Evolutionary conservation across 179 eudicot genomes (phyloP).

Genomic region (Spergularia azorica): DNA sequence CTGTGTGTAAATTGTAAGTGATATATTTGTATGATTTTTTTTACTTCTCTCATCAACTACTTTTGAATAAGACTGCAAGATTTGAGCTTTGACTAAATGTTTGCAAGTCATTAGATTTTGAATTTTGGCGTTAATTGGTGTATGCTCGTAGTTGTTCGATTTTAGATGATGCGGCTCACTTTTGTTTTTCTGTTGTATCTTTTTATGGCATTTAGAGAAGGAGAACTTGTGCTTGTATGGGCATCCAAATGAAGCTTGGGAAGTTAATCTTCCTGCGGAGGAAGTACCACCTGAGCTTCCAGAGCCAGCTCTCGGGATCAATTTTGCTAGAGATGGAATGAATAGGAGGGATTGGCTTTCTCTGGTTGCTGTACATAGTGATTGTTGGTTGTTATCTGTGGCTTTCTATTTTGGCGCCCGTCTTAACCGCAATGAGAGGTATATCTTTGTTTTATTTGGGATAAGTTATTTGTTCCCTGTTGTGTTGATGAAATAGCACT

Average conservation of each 20-base stretch:
- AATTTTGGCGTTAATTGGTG: not conserved
- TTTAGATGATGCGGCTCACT: conserved; percentile 7
- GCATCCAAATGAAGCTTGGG: conserved; percentile 52
- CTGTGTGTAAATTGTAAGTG: not conserved
- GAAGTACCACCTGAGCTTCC: conserved; percentile 67
- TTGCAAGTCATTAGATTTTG: no score
- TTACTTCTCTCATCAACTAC: conserved; percentile 2
- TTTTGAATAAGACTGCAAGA: not conserved
- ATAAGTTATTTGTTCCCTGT: not conserved
- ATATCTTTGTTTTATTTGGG: not conserved
- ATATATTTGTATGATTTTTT: not conserved
- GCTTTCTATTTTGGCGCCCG: conserved; percentile 62
- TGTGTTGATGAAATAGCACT: not conserved
- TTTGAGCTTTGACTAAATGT: conserved; percentile 1
- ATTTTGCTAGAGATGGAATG: conserved; percentile 59
- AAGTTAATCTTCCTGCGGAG: conserved; percentile 56
- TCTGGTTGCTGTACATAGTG: conserved; percentile 57
- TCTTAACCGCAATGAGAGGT: conserved; percentile 77
- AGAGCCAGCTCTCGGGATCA: conserved; percentile 56
- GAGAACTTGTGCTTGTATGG: conserved; percentile 59
- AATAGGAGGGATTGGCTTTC: conserved; percentile 54
- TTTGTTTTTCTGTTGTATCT: not conserved
- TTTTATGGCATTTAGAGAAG: conserved; percentile 60
- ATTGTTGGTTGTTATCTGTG: conserved; percentile 58
- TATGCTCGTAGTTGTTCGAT: not conserved